Base-by-base conservation (phyloP, 2,329 filamentous ascomycete genomes). In the Trichoderma oligosporum region DNA sequence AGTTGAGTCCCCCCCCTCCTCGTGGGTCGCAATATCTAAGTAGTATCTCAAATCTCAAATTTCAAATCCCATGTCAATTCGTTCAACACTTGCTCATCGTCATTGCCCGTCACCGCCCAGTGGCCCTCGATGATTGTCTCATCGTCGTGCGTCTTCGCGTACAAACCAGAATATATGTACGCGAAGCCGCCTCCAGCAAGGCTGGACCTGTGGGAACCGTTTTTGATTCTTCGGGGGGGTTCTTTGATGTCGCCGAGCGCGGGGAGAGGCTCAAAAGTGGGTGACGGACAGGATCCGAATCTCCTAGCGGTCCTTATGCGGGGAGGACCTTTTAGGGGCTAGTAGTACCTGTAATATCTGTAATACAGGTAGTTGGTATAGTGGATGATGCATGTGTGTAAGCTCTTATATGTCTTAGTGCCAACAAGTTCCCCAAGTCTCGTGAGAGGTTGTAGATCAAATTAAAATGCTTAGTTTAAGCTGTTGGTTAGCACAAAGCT, bases 211-310 rank as follows among this genome's bases (percentile, higher is more conserved):
- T n/a, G n/a, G n/a, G n/a, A 31, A 18, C 33, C 41, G 33, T 54
- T 44, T 54, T 22, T 55, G 41, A 29, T 35, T 20, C 29, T 7
- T 36, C 24, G n/a, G 31, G 47, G 44, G 22, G 25, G 31, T 20
- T 27, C 18, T 38, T 51, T 35, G 3, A 20, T 24, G 49, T 45
- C 16, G 35, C 33, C n/a, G 52, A 55, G 52, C 52, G 52, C 52
- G 52, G 52, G 52, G 52, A 45, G 52, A 55, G 52, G 52, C 52
- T 55, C 45, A 54, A 54, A 54, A 45, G 51, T 36, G 51, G 51
- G 29, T 12, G 39, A 44, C 18, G 51, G 51, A 29, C 29, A 54
- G 39, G 51, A 54, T 45, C 31, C 51, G 7, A 24, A 9, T 24
- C 27, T 31, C 29, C 41, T 45, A 18, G 41, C 12, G 24, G 41